Base-by-base conservation (phyloP, 345 rosid genomes). In the Eucalyptus pauciflora region DNA sequence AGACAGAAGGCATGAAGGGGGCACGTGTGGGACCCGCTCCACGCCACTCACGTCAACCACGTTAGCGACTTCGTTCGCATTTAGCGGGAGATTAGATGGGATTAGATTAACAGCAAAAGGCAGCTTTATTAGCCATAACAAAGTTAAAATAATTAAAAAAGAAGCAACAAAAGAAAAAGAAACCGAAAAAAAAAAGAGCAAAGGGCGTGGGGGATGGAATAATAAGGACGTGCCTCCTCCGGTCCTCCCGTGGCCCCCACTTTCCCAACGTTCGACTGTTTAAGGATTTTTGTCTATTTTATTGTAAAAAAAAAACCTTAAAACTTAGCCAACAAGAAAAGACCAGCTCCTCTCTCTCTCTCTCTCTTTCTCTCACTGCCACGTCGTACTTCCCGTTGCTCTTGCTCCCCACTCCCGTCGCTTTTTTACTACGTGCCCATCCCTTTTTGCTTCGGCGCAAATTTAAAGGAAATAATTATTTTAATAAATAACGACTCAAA, bases 241-340 rank as follows among this genome's bases (percentile, higher is more conserved):
- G 13, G 62, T 87, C 50, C 22, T 1, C 27, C 9, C 7, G 87
- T 41, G 87, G 92, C 46, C 94, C 94, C 94, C 94, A 91, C 94
- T 37, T 10, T 85, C 51, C 31, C 95, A 93, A 93, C 94, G 96
- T 91, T 94, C 94, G 91, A 92, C 91, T 91, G 45, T 10, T 62
- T 29, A 27, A 56, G 29, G 85, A 76, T 41, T 20, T 41, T 10
- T 31, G 10, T 15, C 69, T 29, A 27, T n/a, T n/a, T 31, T 64
- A n/a, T 64, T 62, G 0, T 13, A 3, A 3, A 11, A 25, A 37
- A 60, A 27, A 31, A 71, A 71, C 27, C 83, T 76, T 20, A 76
- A 76, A 76, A 76, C 85, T 76, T 76, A 76, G 85, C 85, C 85
- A 41, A 20, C 85, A 76, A 76, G 85, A 76, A 76, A 76, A 76